Evolutionary conservation across 768 basidiomycete species (phyloP), one percentile per base, ranked within the genome.

Genomic region (Phlebiopsis flavidoalba): DNA sequence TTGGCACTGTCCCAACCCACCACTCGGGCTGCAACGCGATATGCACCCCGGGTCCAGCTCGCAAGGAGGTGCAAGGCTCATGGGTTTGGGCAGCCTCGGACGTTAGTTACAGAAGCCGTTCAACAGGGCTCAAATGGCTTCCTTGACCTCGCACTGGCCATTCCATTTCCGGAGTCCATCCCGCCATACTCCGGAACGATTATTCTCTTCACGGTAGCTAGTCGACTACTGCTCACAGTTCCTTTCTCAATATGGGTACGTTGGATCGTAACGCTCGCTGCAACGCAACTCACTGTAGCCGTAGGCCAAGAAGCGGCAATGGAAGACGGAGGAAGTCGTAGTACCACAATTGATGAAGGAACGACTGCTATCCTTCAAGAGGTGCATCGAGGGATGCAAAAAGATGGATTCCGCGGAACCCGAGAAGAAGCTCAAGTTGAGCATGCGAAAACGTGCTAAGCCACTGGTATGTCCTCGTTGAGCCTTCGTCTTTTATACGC

Each of bases 231-330:
- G 1, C 64, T 80, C 58, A 82, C 89, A 5, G 77, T 89, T 12
- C 91, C 91, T 35, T 76, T 88, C 60, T 83, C 88, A 66, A 70
- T 91, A 78, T 93, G 91, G 91, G 91, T 91, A 83, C 70, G 40
- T 17, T 43, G 4, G 21, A 5, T 14, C 54, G 22, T 11, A 6
- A 6, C 1, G 11, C 24, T 43, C 17, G 4, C 15, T 53, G 31
- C 48, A 12, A 35, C 37, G 47, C 8, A 43, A n/a, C 40, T 51
- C 8, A 51, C 8, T 50, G 5, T 22, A 15, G 50, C 33, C 63
- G 26, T 60, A 92, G 89, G 82, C 85, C 21, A 83, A 84, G 70
- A 78, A 75, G 67, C 79, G 86, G 58, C 79, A 83, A 65, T 80
- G 80, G 73, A 78, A 81, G 65, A 75, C 82, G 24, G 86, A 89